Evolutionary conservation across 2,329 filamentous ascomycete species (phyloP).

Genomic region (Hypoxylon sp.): DNA sequence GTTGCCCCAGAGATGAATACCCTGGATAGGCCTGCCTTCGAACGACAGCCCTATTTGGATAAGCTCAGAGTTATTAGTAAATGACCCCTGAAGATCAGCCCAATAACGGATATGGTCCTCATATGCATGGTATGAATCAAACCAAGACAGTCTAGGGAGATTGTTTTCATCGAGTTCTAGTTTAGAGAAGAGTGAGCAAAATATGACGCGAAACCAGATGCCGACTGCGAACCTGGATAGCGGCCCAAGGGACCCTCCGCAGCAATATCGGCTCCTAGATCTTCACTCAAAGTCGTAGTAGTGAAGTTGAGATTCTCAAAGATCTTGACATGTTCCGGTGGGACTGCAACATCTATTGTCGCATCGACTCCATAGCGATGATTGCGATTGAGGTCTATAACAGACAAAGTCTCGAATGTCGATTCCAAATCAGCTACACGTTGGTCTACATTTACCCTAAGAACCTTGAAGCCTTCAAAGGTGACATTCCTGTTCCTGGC

Average conservation of each 20-base stretch:
- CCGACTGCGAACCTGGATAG: slow-evolving; percentile 40
- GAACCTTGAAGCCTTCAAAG: slow-evolving; percentile 56
- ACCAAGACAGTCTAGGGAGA: slow-evolving; percentile 62
- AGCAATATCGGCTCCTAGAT: slow-evolving; percentile 52
- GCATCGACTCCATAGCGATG: slow-evolving; percentile 26
- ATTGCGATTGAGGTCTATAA: slow-evolving; percentile 50
- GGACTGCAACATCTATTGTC: slow-evolving; percentile 54
- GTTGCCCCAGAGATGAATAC: slow-evolving; percentile 69
- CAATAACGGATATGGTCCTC: slow-evolving; percentile 67
- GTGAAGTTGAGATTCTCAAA: slow-evolving; percentile 51
- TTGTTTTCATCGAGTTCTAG: slow-evolving; percentile 36
- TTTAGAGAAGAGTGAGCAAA: slow-evolving; percentile 17
- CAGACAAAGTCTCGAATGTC: slow-evolving; percentile 41
- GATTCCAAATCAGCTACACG: slow-evolving; percentile 37
- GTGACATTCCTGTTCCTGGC: slow-evolving; percentile 37
- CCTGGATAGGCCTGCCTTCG: slow-evolving; percentile 70
- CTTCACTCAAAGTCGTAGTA: slow-evolving; percentile 47
- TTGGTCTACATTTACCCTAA: slow-evolving; percentile 48
- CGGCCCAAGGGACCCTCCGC: slow-evolving; percentile 47
- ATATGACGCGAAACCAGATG: background rate
- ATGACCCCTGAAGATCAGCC: slow-evolving; percentile 61
- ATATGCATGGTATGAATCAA: slow-evolving; percentile 68
- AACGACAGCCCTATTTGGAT: slow-evolving; percentile 63
- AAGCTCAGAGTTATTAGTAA: slow-evolving; percentile 64
- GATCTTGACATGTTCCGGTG: slow-evolving; percentile 49